Percentiles rank a stretch among this genome's conserved stretches.
These are phyloP conservation scores for Acorus gramineus DNA, from an alignment of 106 monocot species.

Conservation along the genomic window DNA sequence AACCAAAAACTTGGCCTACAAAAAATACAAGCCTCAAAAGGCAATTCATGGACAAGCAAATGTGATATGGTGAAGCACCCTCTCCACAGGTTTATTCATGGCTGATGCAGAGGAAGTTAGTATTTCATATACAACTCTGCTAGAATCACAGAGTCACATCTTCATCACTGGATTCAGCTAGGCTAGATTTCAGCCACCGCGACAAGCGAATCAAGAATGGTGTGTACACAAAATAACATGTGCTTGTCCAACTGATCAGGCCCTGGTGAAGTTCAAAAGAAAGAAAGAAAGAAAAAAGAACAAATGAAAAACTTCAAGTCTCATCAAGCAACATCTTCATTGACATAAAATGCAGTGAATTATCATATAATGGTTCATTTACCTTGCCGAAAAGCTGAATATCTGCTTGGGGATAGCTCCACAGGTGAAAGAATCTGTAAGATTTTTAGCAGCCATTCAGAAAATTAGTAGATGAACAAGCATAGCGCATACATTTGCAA, in stretches of 20 bases:
- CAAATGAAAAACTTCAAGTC: not conserved
- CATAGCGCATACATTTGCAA: no score
- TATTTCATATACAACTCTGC: not conserved
- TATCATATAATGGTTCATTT: not conserved
- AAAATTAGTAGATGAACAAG: not conserved
- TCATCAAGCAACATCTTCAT: not conserved
- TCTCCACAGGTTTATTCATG: not conserved
- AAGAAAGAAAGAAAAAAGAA: not conserved
- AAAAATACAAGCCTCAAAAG: no score
- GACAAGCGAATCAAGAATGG: constrained; percentile 48
- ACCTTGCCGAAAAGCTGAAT: constrained; percentile 66
- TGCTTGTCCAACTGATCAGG: constrained; percentile 63
- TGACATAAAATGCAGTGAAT: not conserved
- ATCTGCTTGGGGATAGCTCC: constrained; percentile 67
- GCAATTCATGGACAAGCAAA: not conserved
- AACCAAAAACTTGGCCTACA: no score
- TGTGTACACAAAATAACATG: constrained; percentile 73
- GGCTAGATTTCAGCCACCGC: constrained; percentile 25
- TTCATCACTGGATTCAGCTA: constrained; percentile 1
- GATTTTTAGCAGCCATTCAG: not conserved
- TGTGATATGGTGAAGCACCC: not conserved
- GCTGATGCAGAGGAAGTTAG: not conserved
- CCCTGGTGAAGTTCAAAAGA: constrained; percentile 32
- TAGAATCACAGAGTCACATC: not conserved
- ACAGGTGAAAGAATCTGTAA: constrained; percentile 48